A percentile compares a stretch with the other conserved stretches of the same genome.
phyloP scores from a whole-genome alignment of 306 rosid genomes.

The Cucumis sativus region DNA sequence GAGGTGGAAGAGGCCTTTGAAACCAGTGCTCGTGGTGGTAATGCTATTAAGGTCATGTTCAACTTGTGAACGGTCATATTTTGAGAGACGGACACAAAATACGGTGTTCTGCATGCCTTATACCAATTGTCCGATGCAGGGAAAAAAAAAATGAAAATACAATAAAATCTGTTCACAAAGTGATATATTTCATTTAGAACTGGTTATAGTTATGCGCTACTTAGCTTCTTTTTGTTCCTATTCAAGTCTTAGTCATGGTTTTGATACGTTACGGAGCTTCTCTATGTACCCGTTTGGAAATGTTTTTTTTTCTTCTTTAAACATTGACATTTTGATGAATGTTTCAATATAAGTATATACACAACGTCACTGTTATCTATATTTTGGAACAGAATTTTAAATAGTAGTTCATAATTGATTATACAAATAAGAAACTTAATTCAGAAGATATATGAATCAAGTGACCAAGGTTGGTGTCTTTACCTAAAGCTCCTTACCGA shows the following conservation, averaged over 20 bases:
- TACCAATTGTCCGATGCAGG: background rate
- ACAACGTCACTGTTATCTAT: background rate
- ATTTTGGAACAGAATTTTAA: background rate
- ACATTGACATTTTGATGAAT: background rate
- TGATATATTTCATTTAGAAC: background rate
- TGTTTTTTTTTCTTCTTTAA: no score
- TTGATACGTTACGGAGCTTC: background rate
- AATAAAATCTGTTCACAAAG: no score
- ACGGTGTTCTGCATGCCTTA: background rate
- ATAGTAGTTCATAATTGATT: background rate
- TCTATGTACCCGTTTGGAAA: background rate
- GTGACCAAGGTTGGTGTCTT: background rate
- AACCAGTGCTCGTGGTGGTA: slow-evolving; percentile 90
- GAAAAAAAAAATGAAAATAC: background rate
- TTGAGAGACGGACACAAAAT: background rate
- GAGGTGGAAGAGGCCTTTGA: slow-evolving; percentile 89
- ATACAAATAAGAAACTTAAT: background rate
- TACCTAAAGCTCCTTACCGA: no score
- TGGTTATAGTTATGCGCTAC: background rate
- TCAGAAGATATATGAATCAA: background rate
- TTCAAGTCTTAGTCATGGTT: background rate
- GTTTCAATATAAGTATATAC: background rate
- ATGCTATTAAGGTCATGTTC: slow-evolving; percentile 93
- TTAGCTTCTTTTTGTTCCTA: background rate
- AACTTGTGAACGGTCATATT: slow-evolving; percentile 30